Base-by-base conservation (phyloP, 768 basidiomycete species). In the Rhodotorula diobovata region DNA sequence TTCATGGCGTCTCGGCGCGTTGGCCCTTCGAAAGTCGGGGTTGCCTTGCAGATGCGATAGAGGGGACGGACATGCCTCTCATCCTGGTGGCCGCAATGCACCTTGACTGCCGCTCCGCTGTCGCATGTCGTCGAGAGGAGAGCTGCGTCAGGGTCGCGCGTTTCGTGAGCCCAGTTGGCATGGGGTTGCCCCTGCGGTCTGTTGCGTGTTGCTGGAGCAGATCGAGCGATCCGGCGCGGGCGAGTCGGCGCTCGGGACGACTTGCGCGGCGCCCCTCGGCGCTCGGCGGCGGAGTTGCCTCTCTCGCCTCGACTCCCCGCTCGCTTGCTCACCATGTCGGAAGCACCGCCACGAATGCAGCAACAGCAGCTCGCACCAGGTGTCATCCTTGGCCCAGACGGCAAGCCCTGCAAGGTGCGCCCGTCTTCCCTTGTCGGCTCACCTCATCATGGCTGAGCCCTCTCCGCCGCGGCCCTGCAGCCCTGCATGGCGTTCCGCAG, bases 351-450 rank as follows among this genome's bases (percentile, higher is more conserved):
- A n/a, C 18, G 14, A 16, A 54, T 3, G 48, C 25, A 23, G 11
- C 23, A 23, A 23, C 46, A 21, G 21, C 46, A 48, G 46, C 48
- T 59, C 10, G 28, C 70, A 28, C 72, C 76, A 6, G 77, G 77
- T 7, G 70, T 92, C 84, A 86, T 94, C 66, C 82, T 98, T 74
- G 93, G 91, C 2, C 90, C 91, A 21, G 91, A 97, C 73, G 94
- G 95, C 30, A 96, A 93, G 80, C 92, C 91, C 1, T 97, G 95
- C 84, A 95, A 92, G 82, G 87, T 90, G 39, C 94, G 93, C 56
- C 34, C 53, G 46, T 5, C 39, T 16, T 39, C 50, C 37, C 32
- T 37, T 6, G 15, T 41, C 32, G 16, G 32, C 32, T 55, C 54
- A 30, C 21, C n/a, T 39, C 32, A 15, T 16, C 32, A 2, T 23